Base-by-base conservation (phyloP, 2,329 filamentous ascomycete genomes). In the Alternaria hordeiaustralica region DNA sequence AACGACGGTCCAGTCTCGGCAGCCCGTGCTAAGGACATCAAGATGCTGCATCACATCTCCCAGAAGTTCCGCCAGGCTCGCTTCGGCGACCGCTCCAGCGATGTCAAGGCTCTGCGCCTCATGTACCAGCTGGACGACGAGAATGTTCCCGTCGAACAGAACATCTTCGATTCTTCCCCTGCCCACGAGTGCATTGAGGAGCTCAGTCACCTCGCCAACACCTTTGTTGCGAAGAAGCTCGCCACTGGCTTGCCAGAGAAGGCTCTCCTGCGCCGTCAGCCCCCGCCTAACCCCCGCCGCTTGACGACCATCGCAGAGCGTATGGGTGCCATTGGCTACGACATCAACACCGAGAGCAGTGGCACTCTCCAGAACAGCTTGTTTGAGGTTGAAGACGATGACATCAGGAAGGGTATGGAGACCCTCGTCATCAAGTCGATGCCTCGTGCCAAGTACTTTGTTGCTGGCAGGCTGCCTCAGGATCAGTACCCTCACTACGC, bases 321-420 rank as follows among this genome's bases (percentile, higher is more conserved):
- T 67, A 97, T 99, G 94, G 91, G 89, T 64, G 92, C 92, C 53
- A 89, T 98, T 70, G 94, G 94, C 47, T 96, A 94, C 78, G 91
- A 95, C 41, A 91, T 98, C 53, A 95, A 99, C 78, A 90, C 90
- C 11, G 90, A 91, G 46, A 97, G 92, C 86, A 97, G 95, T 75
- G 94, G 94, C 56, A 90, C 91, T 55, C 85, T 99, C 44, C 96
- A 98, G 82, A 97, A 94, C 84, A 97, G 95, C 79, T 85, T 99
- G 51, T 98, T 97, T 87, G 92, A 93, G 81, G 89, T 99, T 45
- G 90, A 97, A 50, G 94, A 99, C 79, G 82, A 88, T 36, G 93
- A 97, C 70, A 85, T 97, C 67, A 92, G 96, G 75, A 97, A 97
- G 88, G 96, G 96, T 67, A 97, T 99, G 92, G 96, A 99, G 85